Evolutionary conservation across 208 protist genomes (phyloP).

Genomic region (Trypanosoma scelopori): DNA sequence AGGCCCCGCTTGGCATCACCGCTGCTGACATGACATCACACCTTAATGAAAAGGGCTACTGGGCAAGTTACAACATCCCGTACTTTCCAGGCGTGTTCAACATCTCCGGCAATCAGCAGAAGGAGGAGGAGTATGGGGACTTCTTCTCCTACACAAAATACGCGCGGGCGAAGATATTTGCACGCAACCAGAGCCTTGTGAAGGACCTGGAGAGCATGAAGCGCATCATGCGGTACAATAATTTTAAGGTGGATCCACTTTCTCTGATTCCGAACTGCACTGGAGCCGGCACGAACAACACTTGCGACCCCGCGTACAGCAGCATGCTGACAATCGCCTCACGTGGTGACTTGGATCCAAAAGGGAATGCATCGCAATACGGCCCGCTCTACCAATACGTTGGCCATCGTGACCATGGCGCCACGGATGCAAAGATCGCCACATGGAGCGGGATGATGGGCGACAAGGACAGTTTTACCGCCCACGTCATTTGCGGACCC

Average conservation of each 20-base stretch:
- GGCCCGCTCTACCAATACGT: conserved; percentile 28
- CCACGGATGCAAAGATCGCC: conserved; percentile 43
- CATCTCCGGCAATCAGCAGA: conserved; percentile 43
- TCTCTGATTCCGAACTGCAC: conserved; percentile 51
- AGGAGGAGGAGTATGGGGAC: conserved; percentile 27
- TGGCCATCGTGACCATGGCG: conserved; percentile 34
- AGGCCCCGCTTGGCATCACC: conserved; percentile 22
- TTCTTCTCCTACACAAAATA: conserved; percentile 52
- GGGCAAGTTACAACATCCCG: conserved; percentile 86
- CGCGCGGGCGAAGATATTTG: conserved; percentile 64
- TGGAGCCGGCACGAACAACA: conserved; percentile 20
- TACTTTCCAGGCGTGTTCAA: conserved; percentile 72
- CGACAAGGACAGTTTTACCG: conserved; percentile 7
- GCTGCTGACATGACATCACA: conserved; percentile 58
- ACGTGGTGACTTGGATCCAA: conserved; percentile 50
- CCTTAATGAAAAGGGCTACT: conserved; percentile 45
- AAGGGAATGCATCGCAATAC: conserved; percentile 29
- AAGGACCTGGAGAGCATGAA: conserved; percentile 40
- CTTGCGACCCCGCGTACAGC: conserved; percentile 34
- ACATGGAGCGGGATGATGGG: conserved; percentile 30
- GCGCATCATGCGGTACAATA: conserved; percentile 66
- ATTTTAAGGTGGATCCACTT: conserved; percentile 67
- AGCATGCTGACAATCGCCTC: conserved; percentile 42
- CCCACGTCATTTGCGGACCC: conserved; percentile 33
- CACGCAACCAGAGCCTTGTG: conserved; percentile 36